Evolutionary conservation across 2,329 filamentous ascomycete genomes (phyloP), one percentile per base, ranked within the genome.

Genomic region (Neurospora crassa): DNA sequence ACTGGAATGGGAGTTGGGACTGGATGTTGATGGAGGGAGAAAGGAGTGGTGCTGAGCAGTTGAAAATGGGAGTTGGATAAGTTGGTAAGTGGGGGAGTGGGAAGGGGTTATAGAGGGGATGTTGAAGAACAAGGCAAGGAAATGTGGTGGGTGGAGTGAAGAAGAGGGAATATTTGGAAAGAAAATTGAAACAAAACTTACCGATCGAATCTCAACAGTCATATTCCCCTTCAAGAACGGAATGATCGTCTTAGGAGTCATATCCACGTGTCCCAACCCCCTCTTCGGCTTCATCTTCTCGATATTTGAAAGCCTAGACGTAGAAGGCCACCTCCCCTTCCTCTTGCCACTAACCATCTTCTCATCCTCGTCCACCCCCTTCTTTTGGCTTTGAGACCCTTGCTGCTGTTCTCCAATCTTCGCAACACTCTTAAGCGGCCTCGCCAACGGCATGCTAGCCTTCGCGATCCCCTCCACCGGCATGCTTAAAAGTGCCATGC

Each of bases 401-500:
- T 53, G 42, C 40, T 16, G 40, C 63, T 43, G 68, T 8, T 12
- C 68, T 34, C 45, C 43, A 40, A 16, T 69, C 40, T 47, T 11
- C 16, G 16, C 69, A 40, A 72, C 24, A 67, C 70, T 70, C 14
- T 34, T 24, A 34, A 72, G 40, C 18, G 67, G 41, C 2, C 37
- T 45, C 7, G 40, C 18, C 40, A 76, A 67, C 34, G 73, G 72
- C 14, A 76, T 37, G 5, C 70, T 72, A 12, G 70, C 75, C 45
- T 74, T 81, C 8, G 24, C 73, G 5, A 78, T 67, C 0, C 74
- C 75, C 40, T 67, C 37, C 40, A 68, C 70, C 16, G 82, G 83
- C 80, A 83, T 81, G 18, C 72, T 73, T 16, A 84, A 76, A 18
- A 84, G 72, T 29, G 77, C 74, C 73, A 80, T 78, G 41, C 77